phyloP scores from a whole-genome alignment of 2,329 filamentous ascomycete species.

The Conoideocrella luteorostrata region DNA sequence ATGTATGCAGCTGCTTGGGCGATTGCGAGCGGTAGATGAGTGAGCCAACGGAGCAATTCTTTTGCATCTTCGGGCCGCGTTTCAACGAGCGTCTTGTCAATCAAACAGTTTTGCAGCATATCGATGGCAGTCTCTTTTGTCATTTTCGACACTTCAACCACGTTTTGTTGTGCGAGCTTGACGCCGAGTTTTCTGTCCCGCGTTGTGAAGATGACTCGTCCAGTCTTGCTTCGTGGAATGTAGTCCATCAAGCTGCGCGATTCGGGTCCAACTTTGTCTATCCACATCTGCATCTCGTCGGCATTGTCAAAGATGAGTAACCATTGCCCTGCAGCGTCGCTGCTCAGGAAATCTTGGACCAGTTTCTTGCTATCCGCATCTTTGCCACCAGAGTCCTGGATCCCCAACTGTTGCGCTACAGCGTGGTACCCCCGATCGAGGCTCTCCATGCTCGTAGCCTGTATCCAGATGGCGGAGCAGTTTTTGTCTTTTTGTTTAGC shows the following conservation, averaged over 20 bases:
- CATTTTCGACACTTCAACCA: constrained; percentile 6
- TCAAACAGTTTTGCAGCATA: constrained; percentile 4
- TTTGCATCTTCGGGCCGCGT: not conserved
- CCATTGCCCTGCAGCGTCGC: constrained; percentile 7
- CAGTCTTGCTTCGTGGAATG: constrained; percentile 7
- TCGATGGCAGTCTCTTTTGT: not conserved
- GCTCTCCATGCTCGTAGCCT: constrained; percentile 4
- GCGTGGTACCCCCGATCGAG: constrained; percentile 2
- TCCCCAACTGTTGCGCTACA: constrained; percentile 5
- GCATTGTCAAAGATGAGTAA: constrained; percentile 10
- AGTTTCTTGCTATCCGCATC: constrained; percentile 7
- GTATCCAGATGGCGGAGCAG: constrained; percentile 9
- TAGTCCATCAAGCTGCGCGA: constrained; percentile 6
- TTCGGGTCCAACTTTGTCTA: not conserved
- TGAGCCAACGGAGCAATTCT: constrained; percentile 13
- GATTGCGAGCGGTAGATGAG: constrained; percentile 30
- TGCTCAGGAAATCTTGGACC: constrained; percentile 3
- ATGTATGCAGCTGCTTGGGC: constrained; percentile 33
- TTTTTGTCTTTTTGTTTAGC: not conserved
- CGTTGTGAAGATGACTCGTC: constrained; percentile 10
- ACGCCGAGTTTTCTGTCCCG: constrained; percentile 8
- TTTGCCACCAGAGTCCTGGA: constrained; percentile 1
- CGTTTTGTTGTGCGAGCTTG: constrained; percentile 3
- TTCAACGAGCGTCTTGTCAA: constrained; percentile 1
- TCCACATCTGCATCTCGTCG: constrained; percentile 10